These are phyloP conservation scores for Hyphochytrium catenoides DNA, from an alignment of 352 stramenopile genomes.

Conservation along the genomic window DNA sequence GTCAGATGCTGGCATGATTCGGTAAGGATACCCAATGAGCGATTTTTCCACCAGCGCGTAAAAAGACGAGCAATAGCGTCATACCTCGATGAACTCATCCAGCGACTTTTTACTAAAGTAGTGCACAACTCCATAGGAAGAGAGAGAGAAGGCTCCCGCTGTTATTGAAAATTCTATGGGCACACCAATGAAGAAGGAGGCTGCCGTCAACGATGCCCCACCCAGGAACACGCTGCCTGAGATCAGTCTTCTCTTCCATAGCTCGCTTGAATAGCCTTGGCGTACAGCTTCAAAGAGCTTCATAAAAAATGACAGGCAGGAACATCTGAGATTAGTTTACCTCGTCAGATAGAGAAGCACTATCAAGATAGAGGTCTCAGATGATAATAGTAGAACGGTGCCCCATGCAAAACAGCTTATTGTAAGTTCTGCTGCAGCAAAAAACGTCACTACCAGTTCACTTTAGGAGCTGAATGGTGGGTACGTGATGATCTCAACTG, in stretches of 20 bases:
- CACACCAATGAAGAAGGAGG: conserved; percentile 41
- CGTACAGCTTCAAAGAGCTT: conserved; percentile 45
- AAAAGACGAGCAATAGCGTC: background rate
- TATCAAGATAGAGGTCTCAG: too few relatives aligned
- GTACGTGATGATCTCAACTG: conserved; percentile 1
- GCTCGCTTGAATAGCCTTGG: conserved; percentile 38
- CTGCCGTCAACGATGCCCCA: conserved; percentile 37
- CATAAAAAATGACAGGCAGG: background rate
- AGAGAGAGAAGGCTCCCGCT: conserved; percentile 38
- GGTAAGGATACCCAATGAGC: too few relatives aligned
- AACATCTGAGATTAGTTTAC: conserved; percentile 6
- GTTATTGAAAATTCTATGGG: conserved; percentile 52
- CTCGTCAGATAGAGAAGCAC: conserved; percentile 11
- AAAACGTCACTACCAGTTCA: background rate
- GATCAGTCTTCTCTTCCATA: conserved; percentile 31
- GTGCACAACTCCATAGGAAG: conserved; percentile 52
- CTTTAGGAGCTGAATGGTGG: conserved; percentile 6
- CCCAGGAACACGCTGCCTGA: conserved; percentile 29
- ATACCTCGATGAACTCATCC: conserved; percentile 36
- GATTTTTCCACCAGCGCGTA: too few relatives aligned
- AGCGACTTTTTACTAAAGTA: conserved; percentile 69
- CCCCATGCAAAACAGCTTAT: conserved; percentile 18
- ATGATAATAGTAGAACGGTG: conserved; percentile 10
- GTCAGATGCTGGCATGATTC: conserved; percentile 25
- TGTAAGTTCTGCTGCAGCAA: conserved; percentile 10